A percentile compares a stretch with the other conserved stretches of the same genome.
These are phyloP conservation scores for Digitaria exilis DNA, from an alignment of 202 grass and related monocot species.

Conservation along the genomic window DNA sequence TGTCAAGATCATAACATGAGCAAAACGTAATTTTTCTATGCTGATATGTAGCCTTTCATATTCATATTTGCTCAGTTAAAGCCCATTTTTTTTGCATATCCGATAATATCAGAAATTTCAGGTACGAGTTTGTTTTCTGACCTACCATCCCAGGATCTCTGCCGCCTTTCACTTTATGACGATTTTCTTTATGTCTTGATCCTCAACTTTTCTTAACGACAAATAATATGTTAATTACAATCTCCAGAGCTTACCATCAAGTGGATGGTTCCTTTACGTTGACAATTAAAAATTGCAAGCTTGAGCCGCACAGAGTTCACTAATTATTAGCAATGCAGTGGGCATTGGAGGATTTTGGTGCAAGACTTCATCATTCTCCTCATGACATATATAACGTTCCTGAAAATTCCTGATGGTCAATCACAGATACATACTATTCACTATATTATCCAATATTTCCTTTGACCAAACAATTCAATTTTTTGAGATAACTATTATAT, in stretches of 20 bases:
- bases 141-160: conserved; percentile 24
- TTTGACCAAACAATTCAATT: conserved; percentile 16
- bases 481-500: conserved; percentile 18
- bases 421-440: neutral
- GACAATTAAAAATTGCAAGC: conserved; percentile 42
- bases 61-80: conserved; percentile 19
- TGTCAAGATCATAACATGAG: neutral
- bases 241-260: conserved; percentile 44
- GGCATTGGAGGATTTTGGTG: conserved; percentile 51
- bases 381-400: conserved; percentile 41
- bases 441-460: neutral
- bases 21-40: conserved; percentile 17
- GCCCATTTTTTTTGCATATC: conserved; percentile 11
- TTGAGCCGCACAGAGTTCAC: conserved; percentile 43
- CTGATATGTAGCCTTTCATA: conserved; percentile 11
- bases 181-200: conserved; percentile 42
- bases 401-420: conserved; percentile 2
- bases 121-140: conserved; percentile 20
- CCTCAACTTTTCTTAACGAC: conserved; percentile 36
- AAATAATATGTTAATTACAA: conserved; percentile 51
- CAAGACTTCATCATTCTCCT: conserved; percentile 49
- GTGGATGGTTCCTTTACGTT: conserved; percentile 50
- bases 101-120: conserved; percentile 22
- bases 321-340: conserved; percentile 32
- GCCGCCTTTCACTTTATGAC: conserved; percentile 32